These are phyloP conservation scores for Taphrina sp. DNA, from an alignment of 1,139 yeast genomes.

Conservation along the genomic window DNA sequence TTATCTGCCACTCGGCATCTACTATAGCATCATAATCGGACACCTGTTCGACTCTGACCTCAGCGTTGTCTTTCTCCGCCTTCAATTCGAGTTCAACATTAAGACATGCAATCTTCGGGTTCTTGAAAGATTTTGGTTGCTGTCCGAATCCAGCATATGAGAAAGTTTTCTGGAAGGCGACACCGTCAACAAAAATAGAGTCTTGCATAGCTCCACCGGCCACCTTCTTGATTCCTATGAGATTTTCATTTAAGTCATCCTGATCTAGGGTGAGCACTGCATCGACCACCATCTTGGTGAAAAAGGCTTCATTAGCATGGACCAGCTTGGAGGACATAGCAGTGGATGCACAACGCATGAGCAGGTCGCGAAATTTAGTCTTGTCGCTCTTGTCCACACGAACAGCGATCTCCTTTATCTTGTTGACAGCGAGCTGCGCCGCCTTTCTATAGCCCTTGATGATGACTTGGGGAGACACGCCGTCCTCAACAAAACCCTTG, in stretches of 20 bases:
- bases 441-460: constrained; percentile 87
- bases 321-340: constrained; percentile 97
- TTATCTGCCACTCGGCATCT: constrained; percentile 97
- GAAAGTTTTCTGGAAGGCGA: constrained; percentile 94
- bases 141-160: constrained; percentile 98
- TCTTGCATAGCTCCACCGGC: constrained; percentile 92
- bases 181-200: constrained; percentile 83
- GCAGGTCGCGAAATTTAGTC: constrained; percentile 62
- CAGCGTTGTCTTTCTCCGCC: constrained; percentile 99
- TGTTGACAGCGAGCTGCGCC: constrained; percentile 68
- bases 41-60: constrained; percentile 91
- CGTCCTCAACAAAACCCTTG: constrained; percentile 88
- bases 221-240: constrained; percentile 92
- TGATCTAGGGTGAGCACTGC: constrained; percentile 86
- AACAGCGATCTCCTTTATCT: constrained; percentile 71
- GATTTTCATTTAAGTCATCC: constrained; percentile 76
- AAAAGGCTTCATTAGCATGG: constrained; percentile 78
- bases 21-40: constrained; percentile 93
- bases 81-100: constrained; percentile 93
- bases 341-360: constrained; percentile 91
- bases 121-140: constrained; percentile 79
- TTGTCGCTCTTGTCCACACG: constrained; percentile 53
- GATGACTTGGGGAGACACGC: constrained; percentile 85
- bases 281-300: constrained; percentile 95
- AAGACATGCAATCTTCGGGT: constrained; percentile 79